Conservation (phyloP, 2,329 filamentous ascomycete species). For the Aspergillus texensis region DNA sequence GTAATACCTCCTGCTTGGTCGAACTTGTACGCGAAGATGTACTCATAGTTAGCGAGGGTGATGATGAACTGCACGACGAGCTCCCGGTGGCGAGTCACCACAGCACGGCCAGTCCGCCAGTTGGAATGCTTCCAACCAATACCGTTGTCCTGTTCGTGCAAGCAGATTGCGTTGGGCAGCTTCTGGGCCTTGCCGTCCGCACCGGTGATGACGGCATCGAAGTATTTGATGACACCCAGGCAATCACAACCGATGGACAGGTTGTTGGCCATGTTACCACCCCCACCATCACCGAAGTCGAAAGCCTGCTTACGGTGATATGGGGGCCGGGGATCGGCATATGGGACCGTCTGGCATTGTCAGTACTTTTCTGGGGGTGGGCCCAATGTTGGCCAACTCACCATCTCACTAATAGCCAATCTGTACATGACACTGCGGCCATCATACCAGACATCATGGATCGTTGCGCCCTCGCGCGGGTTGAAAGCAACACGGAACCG, state of each 20-base stretch:
- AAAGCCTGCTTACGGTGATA: constrained; percentile 73
- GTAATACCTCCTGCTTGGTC: constrained; percentile 62
- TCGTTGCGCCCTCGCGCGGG: constrained; percentile 66
- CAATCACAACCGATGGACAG: constrained; percentile 54
- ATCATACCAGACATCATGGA: constrained; percentile 71
- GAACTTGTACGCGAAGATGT: constrained; percentile 54
- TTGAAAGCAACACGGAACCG: constrained; percentile 63
- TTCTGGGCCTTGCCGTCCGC: constrained; percentile 56
- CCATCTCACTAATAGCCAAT: constrained; percentile 70
- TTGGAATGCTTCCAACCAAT: constrained; percentile 72
- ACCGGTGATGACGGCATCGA: constrained; percentile 59
- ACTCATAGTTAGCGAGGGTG: constrained; percentile 58
- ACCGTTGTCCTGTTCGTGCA: constrained; percentile 68
- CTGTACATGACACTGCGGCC: constrained; percentile 67
- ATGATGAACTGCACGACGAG: constrained; percentile 68
- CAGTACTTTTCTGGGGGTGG: background rate
- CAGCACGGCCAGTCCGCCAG: constrained; percentile 64
- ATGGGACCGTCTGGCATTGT: constrained; percentile 55
- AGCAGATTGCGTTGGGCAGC: constrained; percentile 66
- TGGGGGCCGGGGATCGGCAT: constrained; percentile 66
- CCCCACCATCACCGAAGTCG: constrained; percentile 70
- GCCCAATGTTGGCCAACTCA: constrained; percentile 23
- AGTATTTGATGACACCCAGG: constrained; percentile 68
- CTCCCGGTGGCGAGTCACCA: constrained; percentile 62
- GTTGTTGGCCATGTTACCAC: constrained; percentile 69